Evolutionary conservation across 495 filamentous ascomycete species (phyloP).

Genomic region (Podospora bellae-mahoneyi): DNA sequence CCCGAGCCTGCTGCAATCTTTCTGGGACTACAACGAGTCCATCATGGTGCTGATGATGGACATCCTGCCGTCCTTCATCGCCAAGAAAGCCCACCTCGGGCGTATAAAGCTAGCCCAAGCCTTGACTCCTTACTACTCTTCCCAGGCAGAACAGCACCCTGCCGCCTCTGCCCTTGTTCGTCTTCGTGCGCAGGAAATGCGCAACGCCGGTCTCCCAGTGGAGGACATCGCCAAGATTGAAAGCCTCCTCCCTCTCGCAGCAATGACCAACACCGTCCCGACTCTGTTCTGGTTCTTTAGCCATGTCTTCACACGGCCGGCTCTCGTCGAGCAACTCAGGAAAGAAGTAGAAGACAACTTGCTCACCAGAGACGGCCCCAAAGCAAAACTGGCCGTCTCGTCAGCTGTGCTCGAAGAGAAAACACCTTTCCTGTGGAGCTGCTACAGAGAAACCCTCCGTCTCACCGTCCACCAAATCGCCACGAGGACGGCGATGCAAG

Average conservation of each 20-base stretch:
- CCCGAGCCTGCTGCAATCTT: slow-evolving; percentile 4
- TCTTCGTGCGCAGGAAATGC: slow-evolving; percentile 15
- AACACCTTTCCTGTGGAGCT: slow-evolving; percentile 18
- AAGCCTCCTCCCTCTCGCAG: slow-evolving; percentile 21
- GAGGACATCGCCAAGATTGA: slow-evolving; percentile 15
- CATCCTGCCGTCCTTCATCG: slow-evolving; percentile 10
- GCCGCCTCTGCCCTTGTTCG: slow-evolving; percentile 12
- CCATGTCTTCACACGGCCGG: slow-evolving; percentile 8
- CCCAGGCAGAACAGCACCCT: neutral
- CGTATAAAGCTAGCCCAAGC: neutral
- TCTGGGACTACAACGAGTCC: slow-evolving; percentile 13
- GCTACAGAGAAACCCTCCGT: slow-evolving; percentile 20
- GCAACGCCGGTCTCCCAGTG: neutral
- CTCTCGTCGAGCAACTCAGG: slow-evolving; percentile 1
- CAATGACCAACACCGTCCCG: slow-evolving; percentile 20
- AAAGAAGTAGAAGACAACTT: slow-evolving; percentile 12
- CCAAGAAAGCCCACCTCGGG: neutral
- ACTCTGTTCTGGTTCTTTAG: slow-evolving; percentile 16
- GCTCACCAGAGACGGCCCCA: neutral
- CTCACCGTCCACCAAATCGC: slow-evolving; percentile 15
- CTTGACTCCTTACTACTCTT: slow-evolving; percentile 14
- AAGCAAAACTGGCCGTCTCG: neutral
- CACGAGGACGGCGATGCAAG: slow-evolving; percentile 17
- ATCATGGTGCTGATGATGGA: slow-evolving; percentile 7
- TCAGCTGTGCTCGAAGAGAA: slow-evolving; percentile 7